Base-by-base conservation (phyloP, 148 eudicot genomes). In the Spergularia bocconei region DNA sequence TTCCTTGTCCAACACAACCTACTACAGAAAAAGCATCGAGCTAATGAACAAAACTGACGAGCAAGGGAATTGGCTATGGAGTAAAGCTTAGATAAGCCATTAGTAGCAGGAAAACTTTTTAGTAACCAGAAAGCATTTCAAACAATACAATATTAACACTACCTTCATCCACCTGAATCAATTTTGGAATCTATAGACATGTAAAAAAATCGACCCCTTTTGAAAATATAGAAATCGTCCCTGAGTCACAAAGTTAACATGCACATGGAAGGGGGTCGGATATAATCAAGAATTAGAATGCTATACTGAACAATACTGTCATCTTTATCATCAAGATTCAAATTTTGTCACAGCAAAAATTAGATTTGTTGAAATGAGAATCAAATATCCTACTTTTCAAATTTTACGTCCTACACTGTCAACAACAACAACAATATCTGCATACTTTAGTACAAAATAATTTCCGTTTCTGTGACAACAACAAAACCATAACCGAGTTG, bases 1-100 rank as follows among this genome's bases (percentile, higher is more conserved):
- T 71, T 83, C 90, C 80, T 89, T 84, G 83, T 95, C 96, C 63
- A 95, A 79, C 75, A 91, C 96, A 87, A 93, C 91, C 98, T 91
- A 82, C 83, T 71, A 67, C 16, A 81, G 13, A 48, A 21, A 77
- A 75, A 71, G 57, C 54, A 79, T 67, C 60, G 63, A 39, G 53
- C 53, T 36, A 63, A 71, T 51, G 17, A 69, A 5, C 36, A 25
- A 58, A 65, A 13, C 41, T 65, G 13, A 38, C 5, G 62, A 21
- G 4, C 3, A 47, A 62, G 20, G 25, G 56, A 5, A 17, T 48
- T 8, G 62, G 23, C 38, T 15, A 16, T 10, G 19, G 14, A 16
- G 51, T 65, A n/a, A 19, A 65, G 7, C 17, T 2, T 29, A n/a
- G 16, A 56, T 3, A 56, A 4, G 21, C 21, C 16, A 54, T 5